Evolutionary conservation across 305 asterid genomes (phyloP), one percentile per base, ranked within the genome.

Genomic region (Rubia peregrina): DNA sequence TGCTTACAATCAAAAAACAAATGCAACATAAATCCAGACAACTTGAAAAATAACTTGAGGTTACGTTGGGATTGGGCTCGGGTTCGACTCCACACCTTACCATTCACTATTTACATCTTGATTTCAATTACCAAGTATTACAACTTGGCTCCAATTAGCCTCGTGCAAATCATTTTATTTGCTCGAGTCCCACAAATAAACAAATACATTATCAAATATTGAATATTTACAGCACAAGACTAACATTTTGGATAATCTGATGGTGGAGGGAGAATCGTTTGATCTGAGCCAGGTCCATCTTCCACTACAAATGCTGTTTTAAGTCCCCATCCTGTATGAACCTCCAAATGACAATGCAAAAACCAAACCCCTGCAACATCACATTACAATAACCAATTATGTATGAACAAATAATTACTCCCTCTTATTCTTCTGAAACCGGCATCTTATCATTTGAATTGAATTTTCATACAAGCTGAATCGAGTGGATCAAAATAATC

Each of bases 261-360:
- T 1, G 87, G 87, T n/a, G 87, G 87, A 10, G 87, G 85, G 55
- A 76, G 73, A 43, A 78, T 66, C 17, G 82, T 74, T 65, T 80
- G 80, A 69, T 83, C 82, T 40, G 67, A 65, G 46, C 69, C 74
- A 5, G 85, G 83, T 14, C 85, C 88, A 74, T 81, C 69, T 22
- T 81, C 88, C 70, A 84, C 88, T 67, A 81, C 85, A 19, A 84
- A 84, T 61, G 88, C 88, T 65, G 67, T 64, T 76, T 84, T 84
- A 73, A 81, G 68, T 42, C 85, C 85, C 85, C 87, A 84, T 5
- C 85, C 81, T 6, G 88, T 84, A n/a, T 84, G 88, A 26, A 84
- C 72, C 83, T 84, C 88, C 82, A 84, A 73, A 72, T 83, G 87
- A 64, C 87, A 83, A 46, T 83, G 87, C 79, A 83, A 74, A 48